Conservation (phyloP, 2,329 filamentous ascomycete genomes). For the Fusarium equiseti region DNA sequence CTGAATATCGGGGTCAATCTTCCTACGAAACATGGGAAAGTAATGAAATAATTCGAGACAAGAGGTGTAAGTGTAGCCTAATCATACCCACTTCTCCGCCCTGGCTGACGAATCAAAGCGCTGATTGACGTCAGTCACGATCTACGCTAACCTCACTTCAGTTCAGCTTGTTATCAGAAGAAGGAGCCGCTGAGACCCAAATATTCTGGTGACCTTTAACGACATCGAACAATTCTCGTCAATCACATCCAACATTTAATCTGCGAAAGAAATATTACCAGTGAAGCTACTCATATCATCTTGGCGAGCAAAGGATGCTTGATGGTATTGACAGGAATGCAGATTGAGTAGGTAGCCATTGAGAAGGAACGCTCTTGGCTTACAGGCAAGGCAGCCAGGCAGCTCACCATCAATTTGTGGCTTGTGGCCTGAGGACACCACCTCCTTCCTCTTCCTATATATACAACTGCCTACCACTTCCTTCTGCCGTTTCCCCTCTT, state of each 20-base stretch:
- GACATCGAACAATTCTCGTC: neutral
- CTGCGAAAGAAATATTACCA: fast-evolving
- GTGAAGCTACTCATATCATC: fast-evolving
- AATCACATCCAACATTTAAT: fast-evolving
- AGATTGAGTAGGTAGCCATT: neutral
- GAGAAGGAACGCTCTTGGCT: neutral
- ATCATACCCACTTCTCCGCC: neutral
- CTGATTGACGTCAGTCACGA: neutral
- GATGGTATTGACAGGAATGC: neutral
- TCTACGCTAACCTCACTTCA: neutral
- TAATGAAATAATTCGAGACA: neutral
- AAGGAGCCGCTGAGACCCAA: neutral
- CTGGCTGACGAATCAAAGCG: neutral
- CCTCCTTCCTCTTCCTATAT: conserved; percentile 25
- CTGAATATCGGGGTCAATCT: no score
- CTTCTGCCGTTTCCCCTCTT: neutral
- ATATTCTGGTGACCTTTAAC: neutral
- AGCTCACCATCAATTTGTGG: conserved; percentile 8
- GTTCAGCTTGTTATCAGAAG: neutral
- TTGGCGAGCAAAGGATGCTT: fast-evolving
- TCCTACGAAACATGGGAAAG: neutral
- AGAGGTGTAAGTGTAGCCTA: conserved; percentile 3
- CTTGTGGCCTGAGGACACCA: conserved; percentile 43
- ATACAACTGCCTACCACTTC: conserved; percentile 12
- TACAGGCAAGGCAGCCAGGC: neutral